These are phyloP conservation scores for Cardiospermum halicacabum DNA, from an alignment of 345 rosid genomes.

Conservation along the genomic window DNA sequence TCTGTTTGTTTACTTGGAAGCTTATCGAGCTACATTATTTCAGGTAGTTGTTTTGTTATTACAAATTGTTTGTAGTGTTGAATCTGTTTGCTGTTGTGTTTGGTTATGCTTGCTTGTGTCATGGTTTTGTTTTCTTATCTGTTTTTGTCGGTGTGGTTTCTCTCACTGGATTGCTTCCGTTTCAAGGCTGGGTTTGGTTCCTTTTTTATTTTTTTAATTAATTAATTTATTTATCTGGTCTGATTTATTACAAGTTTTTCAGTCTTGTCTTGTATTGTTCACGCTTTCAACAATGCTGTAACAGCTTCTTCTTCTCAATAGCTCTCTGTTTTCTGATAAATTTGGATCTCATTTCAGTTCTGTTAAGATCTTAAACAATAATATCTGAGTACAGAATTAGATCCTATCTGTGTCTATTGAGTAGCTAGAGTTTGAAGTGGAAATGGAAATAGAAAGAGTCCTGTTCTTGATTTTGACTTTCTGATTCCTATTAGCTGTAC, in stretches of 20 bases:
- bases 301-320: background rate
- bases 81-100: background rate
- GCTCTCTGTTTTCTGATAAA: constrained; percentile 4
- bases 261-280: background rate
- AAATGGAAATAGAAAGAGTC: too few species aligned
- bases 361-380: constrained; percentile 17
- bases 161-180: constrained; percentile 19
- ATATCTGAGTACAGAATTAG: constrained; percentile 7
- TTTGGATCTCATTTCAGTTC: constrained; percentile 9
- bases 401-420: too few species aligned
- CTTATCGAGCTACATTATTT: constrained; percentile 30
- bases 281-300: background rate
- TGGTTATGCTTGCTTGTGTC: background rate
- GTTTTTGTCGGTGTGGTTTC: constrained; percentile 34
- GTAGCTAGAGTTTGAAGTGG: too few species aligned
- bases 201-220: too few species aligned
- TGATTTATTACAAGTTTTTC: background rate
- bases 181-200: constrained; percentile 12
- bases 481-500: background rate
- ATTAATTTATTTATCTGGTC: too few species aligned
- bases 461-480: background rate
- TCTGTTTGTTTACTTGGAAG: too few species aligned
- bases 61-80: constrained; percentile 7
- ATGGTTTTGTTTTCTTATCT: constrained; percentile 8
- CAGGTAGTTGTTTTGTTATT: background rate